These are phyloP conservation scores for Tricholoma furcatifolium DNA, from an alignment of 768 basidiomycete species.

Conservation along the genomic window DNA sequence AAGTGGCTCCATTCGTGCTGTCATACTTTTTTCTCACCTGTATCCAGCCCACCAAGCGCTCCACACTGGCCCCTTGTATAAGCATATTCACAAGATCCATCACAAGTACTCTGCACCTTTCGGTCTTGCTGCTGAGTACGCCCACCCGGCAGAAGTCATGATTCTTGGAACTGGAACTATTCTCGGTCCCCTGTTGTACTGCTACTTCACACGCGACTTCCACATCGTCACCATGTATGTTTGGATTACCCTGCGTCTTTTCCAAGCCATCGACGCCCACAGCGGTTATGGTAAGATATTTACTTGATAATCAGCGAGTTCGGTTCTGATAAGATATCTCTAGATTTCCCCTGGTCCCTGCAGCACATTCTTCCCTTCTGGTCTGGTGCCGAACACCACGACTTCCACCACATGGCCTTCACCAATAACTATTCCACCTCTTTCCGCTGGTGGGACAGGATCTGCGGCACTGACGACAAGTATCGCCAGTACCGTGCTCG, in stretches of 20 bases:
- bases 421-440: slow-evolving; percentile 92
- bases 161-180: slow-evolving; percentile 94
- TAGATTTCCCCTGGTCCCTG: slow-evolving; percentile 97
- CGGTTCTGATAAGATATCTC: slow-evolving; percentile 1
- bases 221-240: slow-evolving; percentile 93
- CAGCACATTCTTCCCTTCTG: slow-evolving; percentile 93
- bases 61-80: slow-evolving; percentile 83
- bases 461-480: slow-evolving; percentile 89
- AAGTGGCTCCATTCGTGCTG: slow-evolving; percentile 20
- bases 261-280: slow-evolving; percentile 98
- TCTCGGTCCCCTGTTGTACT: slow-evolving; percentile 83
- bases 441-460: slow-evolving; percentile 90
- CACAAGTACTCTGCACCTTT: slow-evolving; percentile 98
- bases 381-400: slow-evolving; percentile 97
- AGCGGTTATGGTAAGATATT: slow-evolving; percentile 79
- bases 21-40: not conserved
- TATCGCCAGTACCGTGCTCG: slow-evolving; percentile 79
- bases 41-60: slow-evolving; percentile 79
- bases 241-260: slow-evolving; percentile 92
- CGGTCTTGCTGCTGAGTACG: slow-evolving; percentile 96
- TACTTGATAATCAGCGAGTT: not conserved
- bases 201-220: slow-evolving; percentile 67
- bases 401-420: slow-evolving; percentile 98
- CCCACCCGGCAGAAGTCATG: slow-evolving; percentile 94
- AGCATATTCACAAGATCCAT: slow-evolving; percentile 94